Evolutionary conservation across 2,329 filamentous ascomycete genomes (phyloP).

Genomic region (Trichoderma koningii): DNA sequence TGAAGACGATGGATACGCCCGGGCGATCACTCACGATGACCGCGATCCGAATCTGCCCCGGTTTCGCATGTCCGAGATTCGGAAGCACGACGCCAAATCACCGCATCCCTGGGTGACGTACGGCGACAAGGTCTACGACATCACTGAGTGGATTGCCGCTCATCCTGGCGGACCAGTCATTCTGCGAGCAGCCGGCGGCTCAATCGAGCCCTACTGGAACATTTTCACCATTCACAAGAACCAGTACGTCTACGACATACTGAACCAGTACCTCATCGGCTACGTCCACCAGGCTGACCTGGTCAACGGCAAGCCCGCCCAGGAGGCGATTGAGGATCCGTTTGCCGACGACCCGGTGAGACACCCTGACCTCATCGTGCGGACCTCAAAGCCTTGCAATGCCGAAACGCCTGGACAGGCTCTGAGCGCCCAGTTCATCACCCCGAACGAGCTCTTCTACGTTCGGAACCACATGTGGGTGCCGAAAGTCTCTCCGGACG

Average conservation of each 20-base stretch:
- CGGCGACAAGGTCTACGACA: constrained; percentile 67
- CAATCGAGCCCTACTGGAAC: constrained; percentile 69
- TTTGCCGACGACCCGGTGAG: constrained; percentile 57
- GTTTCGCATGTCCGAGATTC: constrained; percentile 54
- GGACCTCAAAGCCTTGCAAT: constrained; percentile 60
- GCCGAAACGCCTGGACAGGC: constrained; percentile 58
- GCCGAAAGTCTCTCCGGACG: constrained; percentile 46
- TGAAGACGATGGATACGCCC: background rate
- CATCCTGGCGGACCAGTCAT: constrained; percentile 71
- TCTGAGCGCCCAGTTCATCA: constrained; percentile 54
- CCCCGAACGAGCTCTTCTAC: constrained; percentile 59
- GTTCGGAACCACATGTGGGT: constrained; percentile 68
- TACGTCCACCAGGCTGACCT: constrained; percentile 61
- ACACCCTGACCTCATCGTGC: constrained; percentile 53
- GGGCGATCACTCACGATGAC: background rate
- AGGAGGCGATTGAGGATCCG: constrained; percentile 61
- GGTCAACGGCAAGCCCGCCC: constrained; percentile 56
- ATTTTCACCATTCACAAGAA: constrained; percentile 70
- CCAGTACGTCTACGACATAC: constrained; percentile 64
- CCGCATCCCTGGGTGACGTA: constrained; percentile 64
- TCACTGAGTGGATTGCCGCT: constrained; percentile 66
- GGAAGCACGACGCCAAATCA: constrained; percentile 55
- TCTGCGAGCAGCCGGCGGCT: constrained; percentile 63
- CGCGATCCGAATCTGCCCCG: constrained; percentile 48
- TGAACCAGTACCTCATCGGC: constrained; percentile 66